Evolutionary conservation across 2,329 filamentous ascomycete species (phyloP).

Genomic region (Endothia cerciana): DNA sequence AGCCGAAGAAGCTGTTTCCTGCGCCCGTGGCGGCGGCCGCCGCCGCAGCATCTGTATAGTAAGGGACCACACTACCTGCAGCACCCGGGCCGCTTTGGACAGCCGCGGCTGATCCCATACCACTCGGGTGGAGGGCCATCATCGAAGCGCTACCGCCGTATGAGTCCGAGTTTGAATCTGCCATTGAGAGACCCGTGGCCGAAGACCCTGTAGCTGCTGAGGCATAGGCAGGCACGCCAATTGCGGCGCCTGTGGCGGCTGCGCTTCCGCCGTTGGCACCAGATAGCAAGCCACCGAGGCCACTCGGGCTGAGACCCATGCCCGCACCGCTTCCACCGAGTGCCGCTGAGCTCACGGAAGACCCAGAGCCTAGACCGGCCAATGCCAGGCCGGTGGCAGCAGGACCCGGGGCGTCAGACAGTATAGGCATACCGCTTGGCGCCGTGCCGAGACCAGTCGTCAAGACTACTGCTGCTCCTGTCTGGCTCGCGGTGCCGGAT

Average conservation of each 20-base stretch:
- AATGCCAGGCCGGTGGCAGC: neutral
- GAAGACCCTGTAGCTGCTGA: constrained; percentile 8
- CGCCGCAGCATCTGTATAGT: neutral
- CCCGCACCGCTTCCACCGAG: constrained; percentile 4
- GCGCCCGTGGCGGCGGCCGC: neutral
- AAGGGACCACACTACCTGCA: neutral
- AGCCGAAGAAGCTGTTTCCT: neutral
- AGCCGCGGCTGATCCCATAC: neutral
- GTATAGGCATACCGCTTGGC: neutral
- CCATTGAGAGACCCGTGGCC: neutral
- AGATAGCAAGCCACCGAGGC: neutral
- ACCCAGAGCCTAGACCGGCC: constrained; percentile 5
- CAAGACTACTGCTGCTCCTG: constrained; percentile 10
- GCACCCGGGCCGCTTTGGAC: neutral
- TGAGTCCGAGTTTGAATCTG: neutral
- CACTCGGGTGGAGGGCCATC: no score
- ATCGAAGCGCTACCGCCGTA: no score
- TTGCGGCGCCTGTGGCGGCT: neutral
- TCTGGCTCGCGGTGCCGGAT: constrained; percentile 11
- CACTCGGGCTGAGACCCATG: neutral
- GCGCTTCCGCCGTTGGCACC: neutral
- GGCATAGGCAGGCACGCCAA: neutral
- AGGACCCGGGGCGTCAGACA: neutral
- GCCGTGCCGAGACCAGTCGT: neutral
- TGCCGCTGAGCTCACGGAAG: neutral